phyloP scores from a whole-genome alignment of 2,329 filamentous ascomycete species.

The Emergomyces africanus region DNA sequence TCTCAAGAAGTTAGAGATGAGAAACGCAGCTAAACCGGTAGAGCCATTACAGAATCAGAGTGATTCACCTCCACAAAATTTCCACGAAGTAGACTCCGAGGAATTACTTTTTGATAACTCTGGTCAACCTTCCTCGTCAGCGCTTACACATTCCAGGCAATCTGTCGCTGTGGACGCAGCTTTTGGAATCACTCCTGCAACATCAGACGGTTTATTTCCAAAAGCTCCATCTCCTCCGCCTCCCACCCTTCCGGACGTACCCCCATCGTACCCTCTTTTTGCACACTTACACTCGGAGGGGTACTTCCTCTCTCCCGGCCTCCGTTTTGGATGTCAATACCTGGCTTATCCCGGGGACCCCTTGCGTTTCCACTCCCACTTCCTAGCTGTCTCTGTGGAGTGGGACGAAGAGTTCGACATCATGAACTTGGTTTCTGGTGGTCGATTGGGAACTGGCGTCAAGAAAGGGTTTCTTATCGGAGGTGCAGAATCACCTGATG shows the following conservation, averaged over 20 bases:
- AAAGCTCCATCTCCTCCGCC: constrained; percentile 15
- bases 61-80: constrained; percentile 6
- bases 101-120: constrained; percentile 7
- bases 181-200: constrained; percentile 37
- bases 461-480: constrained; percentile 93
- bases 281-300: constrained; percentile 63
- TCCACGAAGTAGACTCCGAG: constrained; percentile 2
- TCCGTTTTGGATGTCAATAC: constrained; percentile 90
- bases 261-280: constrained; percentile 59
- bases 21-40: constrained; percentile 16
- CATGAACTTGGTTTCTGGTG: constrained; percentile 73
- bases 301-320: constrained; percentile 81
- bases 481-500: constrained; percentile 40
- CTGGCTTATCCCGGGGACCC: constrained; percentile 93
- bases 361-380: constrained; percentile 89
- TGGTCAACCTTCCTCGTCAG: not conserved
- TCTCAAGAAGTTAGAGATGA: constrained; percentile 37
- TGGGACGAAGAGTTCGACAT: constrained; percentile 82
- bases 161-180: constrained; percentile 11
- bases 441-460: constrained; percentile 79
- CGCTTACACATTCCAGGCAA: constrained; percentile 5
- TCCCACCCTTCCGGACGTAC: constrained; percentile 24
- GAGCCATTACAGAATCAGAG: constrained; percentile 6
- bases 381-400: constrained; percentile 67
- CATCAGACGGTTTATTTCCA: constrained; percentile 34